These are phyloP conservation scores for Cordyceps sp. DNA, from an alignment of 2,329 filamentous ascomycete genomes.

Conservation along the genomic window DNA sequence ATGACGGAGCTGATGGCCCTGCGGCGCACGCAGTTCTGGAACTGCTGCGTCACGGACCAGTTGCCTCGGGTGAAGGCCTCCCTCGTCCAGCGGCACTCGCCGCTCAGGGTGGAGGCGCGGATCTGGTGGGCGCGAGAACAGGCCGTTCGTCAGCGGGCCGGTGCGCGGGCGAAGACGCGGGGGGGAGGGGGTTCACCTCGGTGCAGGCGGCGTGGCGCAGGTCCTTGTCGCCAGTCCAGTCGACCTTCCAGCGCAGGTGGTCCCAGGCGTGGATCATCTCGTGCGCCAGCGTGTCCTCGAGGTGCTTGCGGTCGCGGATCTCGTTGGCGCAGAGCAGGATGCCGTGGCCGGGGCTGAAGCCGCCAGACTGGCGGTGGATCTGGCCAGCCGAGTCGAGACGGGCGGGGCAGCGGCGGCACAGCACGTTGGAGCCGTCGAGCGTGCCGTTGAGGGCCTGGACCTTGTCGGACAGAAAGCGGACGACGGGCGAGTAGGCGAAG, in stretches of 20 bases:
- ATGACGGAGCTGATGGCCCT: conserved; percentile 68
- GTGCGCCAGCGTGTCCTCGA: conserved; percentile 89
- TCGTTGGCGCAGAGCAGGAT: conserved; percentile 91
- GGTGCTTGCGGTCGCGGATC: conserved; percentile 58
- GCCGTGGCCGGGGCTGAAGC: conserved; percentile 73
- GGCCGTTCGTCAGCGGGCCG: too few species aligned
- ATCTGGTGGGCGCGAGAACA: conserved; percentile 40
- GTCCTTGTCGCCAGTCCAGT: conserved; percentile 54
- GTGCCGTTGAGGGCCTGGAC: conserved; percentile 63
- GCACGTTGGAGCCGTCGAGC: conserved; percentile 58
- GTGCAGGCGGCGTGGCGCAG: conserved; percentile 85
- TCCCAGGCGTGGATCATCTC: conserved; percentile 99
- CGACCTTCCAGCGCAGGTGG: conserved; percentile 77
- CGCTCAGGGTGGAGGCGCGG: conserved; percentile 77
- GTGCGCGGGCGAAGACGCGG: neutral
- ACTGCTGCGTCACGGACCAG: conserved; percentile 78
- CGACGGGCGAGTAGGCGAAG: conserved; percentile 66
- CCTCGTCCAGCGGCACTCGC: conserved; percentile 79
- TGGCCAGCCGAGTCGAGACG: conserved; percentile 38
- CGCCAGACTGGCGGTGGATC: conserved; percentile 53
- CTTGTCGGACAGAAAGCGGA: conserved; percentile 75
- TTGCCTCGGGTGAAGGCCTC: conserved; percentile 77
- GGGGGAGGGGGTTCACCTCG: conserved; percentile 42
- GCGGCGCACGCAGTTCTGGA: conserved; percentile 79
- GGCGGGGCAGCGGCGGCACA: conserved; percentile 62